These are phyloP conservation scores for Aureobasidium melanogenum DNA, from an alignment of 2,329 filamentous ascomycete genomes.

Conservation along the genomic window DNA sequence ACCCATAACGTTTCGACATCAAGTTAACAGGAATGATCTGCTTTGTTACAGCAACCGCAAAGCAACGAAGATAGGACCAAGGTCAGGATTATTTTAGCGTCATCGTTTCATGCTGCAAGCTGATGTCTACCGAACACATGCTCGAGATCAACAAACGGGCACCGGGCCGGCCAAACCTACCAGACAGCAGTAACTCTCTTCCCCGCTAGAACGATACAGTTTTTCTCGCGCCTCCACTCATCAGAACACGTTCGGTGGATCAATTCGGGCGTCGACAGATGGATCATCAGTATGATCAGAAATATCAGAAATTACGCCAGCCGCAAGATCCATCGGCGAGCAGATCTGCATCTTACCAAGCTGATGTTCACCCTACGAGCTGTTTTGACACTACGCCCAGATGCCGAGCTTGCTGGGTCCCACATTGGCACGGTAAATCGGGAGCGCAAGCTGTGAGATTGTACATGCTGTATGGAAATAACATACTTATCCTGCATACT, in stretches of 20 bases:
- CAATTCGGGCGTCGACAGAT: background rate
- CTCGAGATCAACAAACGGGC: slow-evolving; percentile 5
- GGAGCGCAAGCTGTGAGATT: background rate
- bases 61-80: background rate
- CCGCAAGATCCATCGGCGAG: background rate
- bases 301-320: background rate
- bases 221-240: background rate
- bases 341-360: background rate
- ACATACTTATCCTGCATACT: background rate
- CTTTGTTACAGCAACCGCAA: background rate
- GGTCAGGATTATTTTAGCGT: background rate
- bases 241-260: background rate
- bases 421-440: background rate
- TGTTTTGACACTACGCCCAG: slow-evolving; percentile 5
- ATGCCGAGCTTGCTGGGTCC: background rate
- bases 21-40: background rate
- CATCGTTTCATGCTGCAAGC: slow-evolving; percentile 8
- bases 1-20: background rate
- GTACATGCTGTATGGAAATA: background rate
- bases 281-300: background rate
- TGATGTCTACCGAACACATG: slow-evolving; percentile 1
- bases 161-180: background rate
- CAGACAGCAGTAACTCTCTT: background rate
- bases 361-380: background rate
- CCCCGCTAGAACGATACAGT: background rate